Base-by-base conservation (phyloP, 129 eudicot genomes). In the Deinandra increscens region DNA sequence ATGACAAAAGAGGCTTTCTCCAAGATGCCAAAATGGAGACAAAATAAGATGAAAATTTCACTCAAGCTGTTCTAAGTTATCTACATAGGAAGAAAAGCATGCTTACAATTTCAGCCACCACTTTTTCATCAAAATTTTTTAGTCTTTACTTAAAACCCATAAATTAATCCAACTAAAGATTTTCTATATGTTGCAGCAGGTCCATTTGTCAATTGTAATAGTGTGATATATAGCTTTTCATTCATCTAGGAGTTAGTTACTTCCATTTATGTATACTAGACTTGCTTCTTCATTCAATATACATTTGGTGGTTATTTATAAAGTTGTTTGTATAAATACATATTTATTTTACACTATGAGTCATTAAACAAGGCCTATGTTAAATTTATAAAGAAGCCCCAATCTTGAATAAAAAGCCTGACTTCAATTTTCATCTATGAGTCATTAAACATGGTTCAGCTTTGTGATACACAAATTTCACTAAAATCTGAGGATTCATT, bases 1-100 rank as follows among this genome's bases (percentile, higher is more conserved):
- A 91, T 91, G 96, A 46, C 82, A 8, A 91, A 84, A 81, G 85
- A 70, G 1, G 94, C 87, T 9, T 91, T 91, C 80, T 48, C 81
- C 71, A 88, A 86, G 85, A 69, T 88, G 75, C 97, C 97, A 26
- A 79, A 84, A 81, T 91, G 97, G 97, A 91, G 87, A 81, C 97
- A 91, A 71, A 88, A 84, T 53, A 91, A 91, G 91, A 80, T 88
- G 56, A 91, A 91, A 74, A 81, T 77, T 81, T 31, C 87, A 36
- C 81, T 88, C 36, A 78, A 84, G 34, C 53, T 91, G 69, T 91
- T 91, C 75, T 91, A 70, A 86, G 69, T 62, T 13, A 69, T 15
- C 49, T 53, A 8, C 53, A 55, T 23, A 4, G 11, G 34, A 55
- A 23, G 17, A 11, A 55, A 55, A 22, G 34, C 15, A 12, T 55